phyloP scores from a whole-genome alignment of 1,284 basidiomycete species.

The Pulchroboletus neoregius region DNA sequence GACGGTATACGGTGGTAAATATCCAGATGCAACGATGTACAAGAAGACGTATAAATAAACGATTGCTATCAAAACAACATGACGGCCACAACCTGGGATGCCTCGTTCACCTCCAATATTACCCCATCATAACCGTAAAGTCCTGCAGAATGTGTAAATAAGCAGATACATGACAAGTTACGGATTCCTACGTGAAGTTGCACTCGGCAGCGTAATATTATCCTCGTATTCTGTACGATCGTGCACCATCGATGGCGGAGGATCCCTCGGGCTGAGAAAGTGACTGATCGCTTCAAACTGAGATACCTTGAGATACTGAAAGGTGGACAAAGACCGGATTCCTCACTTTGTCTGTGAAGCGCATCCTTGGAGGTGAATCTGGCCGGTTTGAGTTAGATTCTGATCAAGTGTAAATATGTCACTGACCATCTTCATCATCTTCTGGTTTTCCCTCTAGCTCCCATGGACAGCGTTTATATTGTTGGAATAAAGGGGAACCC shows the following conservation, averaged over 20 bases:
- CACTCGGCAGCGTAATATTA: conserved; percentile 61
- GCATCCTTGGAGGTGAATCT: conserved; percentile 67
- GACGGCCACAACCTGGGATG: conserved; percentile 71
- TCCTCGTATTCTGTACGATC: conserved; percentile 82
- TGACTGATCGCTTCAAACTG: conserved; percentile 74
- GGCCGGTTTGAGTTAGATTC: conserved; percentile 4
- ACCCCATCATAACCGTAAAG: conserved; percentile 80
- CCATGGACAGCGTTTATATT: conserved; percentile 88
- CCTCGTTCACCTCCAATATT: conserved; percentile 75
- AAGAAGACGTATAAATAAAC: neutral
- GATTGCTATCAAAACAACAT: conserved; percentile 53
- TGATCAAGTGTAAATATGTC: neutral
- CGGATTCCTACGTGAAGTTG: conserved; percentile 61
- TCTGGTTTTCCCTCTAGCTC: conserved; percentile 69
- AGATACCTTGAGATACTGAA: neutral
- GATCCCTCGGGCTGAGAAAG: conserved; percentile 64
- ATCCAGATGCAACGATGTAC: conserved; percentile 3
- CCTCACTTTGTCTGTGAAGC: conserved; percentile 62
- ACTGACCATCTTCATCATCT: conserved; percentile 70
- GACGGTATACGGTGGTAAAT: conserved; percentile 3
- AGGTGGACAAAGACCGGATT: neutral
- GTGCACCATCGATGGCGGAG: conserved; percentile 79
- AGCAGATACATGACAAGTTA: conserved; percentile 16
- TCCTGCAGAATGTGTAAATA: conserved; percentile 37
- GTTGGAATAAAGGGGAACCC: conserved; percentile 82